These are phyloP conservation scores for Helotiales sp. DNA, from an alignment of 2,329 filamentous ascomycete species.

Conservation along the genomic window DNA sequence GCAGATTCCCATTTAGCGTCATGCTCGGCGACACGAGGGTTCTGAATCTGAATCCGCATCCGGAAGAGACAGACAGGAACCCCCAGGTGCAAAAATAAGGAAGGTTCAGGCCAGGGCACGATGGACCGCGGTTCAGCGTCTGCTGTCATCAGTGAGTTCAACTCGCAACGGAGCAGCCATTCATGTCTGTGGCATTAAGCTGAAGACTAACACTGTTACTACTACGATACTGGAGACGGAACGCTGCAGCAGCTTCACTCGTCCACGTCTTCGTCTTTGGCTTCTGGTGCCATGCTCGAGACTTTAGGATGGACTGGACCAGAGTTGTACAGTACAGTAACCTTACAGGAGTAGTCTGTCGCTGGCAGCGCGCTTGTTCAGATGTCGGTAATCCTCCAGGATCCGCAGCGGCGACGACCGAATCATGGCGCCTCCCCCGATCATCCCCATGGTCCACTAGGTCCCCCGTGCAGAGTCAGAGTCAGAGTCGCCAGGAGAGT, in stretches of 20 bases:
- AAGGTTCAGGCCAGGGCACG: neutral
- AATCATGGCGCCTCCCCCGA: neutral
- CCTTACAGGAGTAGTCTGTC: neutral
- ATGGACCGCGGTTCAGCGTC: neutral
- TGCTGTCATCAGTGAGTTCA: neutral
- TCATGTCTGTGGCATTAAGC: too few relatives aligned
- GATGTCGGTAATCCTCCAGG: conserved; percentile 14
- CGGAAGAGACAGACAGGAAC: neutral
- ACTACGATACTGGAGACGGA: neutral
- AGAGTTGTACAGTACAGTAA: neutral
- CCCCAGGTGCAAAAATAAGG: too few relatives aligned
- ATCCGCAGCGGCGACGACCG: neutral
- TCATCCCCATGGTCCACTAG: too few relatives aligned
- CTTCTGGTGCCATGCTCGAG: neutral
- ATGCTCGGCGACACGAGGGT: neutral
- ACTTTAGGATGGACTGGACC: neutral
- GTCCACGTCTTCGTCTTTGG: too few relatives aligned
- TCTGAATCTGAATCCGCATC: neutral
- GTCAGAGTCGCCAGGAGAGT: too few relatives aligned
- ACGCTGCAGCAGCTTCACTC: neutral
- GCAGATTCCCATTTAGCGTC: neutral
- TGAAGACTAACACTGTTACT: neutral
- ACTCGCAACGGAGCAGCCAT: too few relatives aligned
- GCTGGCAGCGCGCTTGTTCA: conserved; percentile 1
- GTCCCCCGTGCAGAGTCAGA: too few relatives aligned